phyloP scores from a whole-genome alignment of 345 rosid species.

The Luvunga scandens region DNA sequence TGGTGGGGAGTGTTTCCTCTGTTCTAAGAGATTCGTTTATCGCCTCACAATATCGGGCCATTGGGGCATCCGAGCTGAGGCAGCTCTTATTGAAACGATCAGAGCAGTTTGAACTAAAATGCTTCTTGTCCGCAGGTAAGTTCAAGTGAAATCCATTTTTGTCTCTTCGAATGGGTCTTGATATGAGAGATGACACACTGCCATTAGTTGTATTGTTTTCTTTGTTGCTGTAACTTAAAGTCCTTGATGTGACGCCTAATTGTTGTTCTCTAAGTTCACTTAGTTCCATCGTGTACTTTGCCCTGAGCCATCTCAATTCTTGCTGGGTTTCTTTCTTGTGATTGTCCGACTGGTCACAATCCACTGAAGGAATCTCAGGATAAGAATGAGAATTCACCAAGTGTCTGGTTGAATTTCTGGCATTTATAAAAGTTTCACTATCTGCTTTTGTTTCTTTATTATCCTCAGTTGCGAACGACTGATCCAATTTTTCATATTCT shows the following conservation, averaged over 20 bases:
- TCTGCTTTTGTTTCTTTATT: conserved; percentile 25
- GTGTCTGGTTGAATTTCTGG: conserved; percentile 29
- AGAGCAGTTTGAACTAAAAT: conserved; percentile 16
- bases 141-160: conserved; percentile 14
- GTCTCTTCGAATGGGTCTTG: conserved; percentile 19
- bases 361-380: conserved; percentile 23
- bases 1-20: conserved; percentile 19
- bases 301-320: conserved; percentile 66
- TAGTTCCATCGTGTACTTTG: conserved; percentile 54
- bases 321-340: conserved; percentile 47
- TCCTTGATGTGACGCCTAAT: conserved; percentile 26
- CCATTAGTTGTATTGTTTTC: conserved; percentile 18
- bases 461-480: conserved; percentile 17
- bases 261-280: conserved; percentile 58
- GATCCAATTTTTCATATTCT: conserved; percentile 42
- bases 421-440: conserved; percentile 18
- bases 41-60: conserved; percentile 28
- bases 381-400: conserved; percentile 34
- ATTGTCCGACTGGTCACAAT: conserved; percentile 30
- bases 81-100: conserved; percentile 20
- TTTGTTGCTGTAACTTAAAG: conserved; percentile 23
- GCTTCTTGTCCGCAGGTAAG: conserved; percentile 10
- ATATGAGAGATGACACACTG: conserved; percentile 9
- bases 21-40: conserved; percentile 20
- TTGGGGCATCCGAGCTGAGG: conserved; percentile 31